phyloP scores from a whole-genome alignment of 192 early-diverging fungal species.

The Coemansia furcata region DNA sequence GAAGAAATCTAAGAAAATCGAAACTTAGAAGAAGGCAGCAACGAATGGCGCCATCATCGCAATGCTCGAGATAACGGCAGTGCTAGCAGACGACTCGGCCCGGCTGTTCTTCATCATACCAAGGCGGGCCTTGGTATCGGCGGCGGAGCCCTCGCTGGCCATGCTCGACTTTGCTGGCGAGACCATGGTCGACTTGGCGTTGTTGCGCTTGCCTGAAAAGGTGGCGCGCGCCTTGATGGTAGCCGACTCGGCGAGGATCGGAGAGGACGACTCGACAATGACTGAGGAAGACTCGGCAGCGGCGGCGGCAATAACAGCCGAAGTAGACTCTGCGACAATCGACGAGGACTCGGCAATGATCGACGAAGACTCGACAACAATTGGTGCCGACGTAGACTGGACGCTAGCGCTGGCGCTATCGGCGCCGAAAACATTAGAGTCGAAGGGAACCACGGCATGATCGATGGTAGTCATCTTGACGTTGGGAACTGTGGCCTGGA shows the following conservation, averaged over 20 bases:
- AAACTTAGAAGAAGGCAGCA: constrained; percentile 20
- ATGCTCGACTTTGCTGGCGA: constrained; percentile 1
- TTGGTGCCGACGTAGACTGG: not conserved
- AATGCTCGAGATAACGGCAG: constrained; percentile 6
- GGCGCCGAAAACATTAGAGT: constrained; percentile 37
- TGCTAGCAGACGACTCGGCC: constrained; percentile 11
- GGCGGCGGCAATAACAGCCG: not conserved
- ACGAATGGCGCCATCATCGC: constrained; percentile 17
- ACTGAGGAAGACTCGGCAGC: not conserved
- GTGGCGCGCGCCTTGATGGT: constrained; percentile 8
- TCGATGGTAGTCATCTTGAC: constrained; percentile 45
- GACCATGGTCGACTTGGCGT: not conserved
- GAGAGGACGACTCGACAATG: constrained; percentile 4
- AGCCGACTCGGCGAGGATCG: constrained; percentile 20
- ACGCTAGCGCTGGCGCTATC: constrained; percentile 3
- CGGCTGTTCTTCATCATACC: constrained; percentile 41
- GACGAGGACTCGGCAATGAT: not conserved
- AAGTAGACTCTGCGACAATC: not conserved
- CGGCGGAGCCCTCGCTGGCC: not conserved
- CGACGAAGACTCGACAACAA: not conserved
- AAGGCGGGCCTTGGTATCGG: constrained; percentile 1
- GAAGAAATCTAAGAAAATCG: not conserved
- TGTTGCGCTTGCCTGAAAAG: constrained; percentile 5
- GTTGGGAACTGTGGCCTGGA: constrained; percentile 8
- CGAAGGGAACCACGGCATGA: constrained; percentile 39